Evolutionary conservation across 2,329 filamentous ascomycete genomes (phyloP).

Genomic region (Trichoderma sp.): DNA sequence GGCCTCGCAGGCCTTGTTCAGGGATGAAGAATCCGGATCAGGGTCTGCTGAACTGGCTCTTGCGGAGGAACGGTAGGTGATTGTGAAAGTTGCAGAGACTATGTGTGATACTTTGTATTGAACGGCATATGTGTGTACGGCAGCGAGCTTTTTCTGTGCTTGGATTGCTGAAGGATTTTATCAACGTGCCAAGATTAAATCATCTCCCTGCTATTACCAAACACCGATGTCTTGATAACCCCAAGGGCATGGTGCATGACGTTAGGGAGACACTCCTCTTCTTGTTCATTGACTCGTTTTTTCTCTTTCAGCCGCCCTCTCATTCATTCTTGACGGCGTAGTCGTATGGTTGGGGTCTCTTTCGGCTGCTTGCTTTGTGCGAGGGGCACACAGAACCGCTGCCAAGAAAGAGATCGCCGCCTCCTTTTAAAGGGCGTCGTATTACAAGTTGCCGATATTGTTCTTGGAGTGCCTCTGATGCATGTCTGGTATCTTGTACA

Average conservation of each 20-base stretch:
- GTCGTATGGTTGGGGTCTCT: not conserved
- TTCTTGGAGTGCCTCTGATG: not conserved
- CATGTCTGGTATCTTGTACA: conserved; percentile 1
- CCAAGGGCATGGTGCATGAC: conserved; percentile 59
- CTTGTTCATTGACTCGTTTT: not conserved
- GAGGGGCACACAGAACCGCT: not conserved
- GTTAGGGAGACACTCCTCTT: conserved; percentile 50
- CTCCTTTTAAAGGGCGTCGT: not conserved
- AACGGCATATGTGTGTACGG: conserved; percentile 64
- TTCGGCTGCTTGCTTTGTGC: not conserved
- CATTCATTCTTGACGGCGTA: not conserved
- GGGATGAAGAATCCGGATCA: conserved; percentile 4
- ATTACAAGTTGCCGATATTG: not conserved
- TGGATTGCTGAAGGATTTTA: conserved; percentile 59
- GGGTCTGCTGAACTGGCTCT: not conserved
- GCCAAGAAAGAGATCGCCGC: conserved; percentile 15
- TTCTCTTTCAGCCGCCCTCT: not conserved
- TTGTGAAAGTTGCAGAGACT: not conserved
- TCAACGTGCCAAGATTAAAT: conserved; percentile 57
- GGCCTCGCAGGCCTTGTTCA: conserved; percentile 2
- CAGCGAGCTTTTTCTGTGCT: conserved; percentile 54
- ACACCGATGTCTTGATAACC: conserved; percentile 50
- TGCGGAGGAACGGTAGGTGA: conserved; percentile 7
- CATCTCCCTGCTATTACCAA: conserved; percentile 58
- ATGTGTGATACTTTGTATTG: not conserved